Percentiles rank a stretch among this genome's conserved stretches.
Conservation (phyloP, 2,329 filamentous ascomycete genomes). For the Xylariaceae sp. region DNA sequence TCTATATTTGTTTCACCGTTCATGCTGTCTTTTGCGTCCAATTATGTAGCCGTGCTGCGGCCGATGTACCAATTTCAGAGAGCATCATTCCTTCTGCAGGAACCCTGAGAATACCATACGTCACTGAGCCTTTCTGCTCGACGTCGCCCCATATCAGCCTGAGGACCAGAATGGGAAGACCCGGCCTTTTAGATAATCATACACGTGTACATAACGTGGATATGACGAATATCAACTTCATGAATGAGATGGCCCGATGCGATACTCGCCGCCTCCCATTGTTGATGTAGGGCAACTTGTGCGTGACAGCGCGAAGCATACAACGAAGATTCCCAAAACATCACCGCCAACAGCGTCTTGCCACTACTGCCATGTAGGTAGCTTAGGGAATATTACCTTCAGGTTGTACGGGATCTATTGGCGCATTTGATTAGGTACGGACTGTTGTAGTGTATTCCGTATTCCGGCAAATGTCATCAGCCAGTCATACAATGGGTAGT, state of each 20-base stretch:
- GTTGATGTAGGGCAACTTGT: neutral
- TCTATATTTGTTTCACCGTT: neutral
- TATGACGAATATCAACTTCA: neutral
- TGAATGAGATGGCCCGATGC: neutral
- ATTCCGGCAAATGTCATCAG: neutral
- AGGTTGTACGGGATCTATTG: neutral
- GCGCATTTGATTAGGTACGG: neutral
- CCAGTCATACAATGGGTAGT: neutral
- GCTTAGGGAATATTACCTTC: neutral
- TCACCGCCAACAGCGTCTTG: neutral
- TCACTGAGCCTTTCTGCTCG: slow-evolving; percentile 1
- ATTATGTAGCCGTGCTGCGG: slow-evolving; percentile 11
- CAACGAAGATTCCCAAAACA: neutral
- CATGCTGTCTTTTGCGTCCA: slow-evolving; percentile 1
- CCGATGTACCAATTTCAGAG: slow-evolving; percentile 4
- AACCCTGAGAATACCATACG: slow-evolving; percentile 8
- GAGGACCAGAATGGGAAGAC: neutral
- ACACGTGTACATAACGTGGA: neutral
- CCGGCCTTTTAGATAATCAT: neutral
- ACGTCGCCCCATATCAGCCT: slow-evolving; percentile 3
- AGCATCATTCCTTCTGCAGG: slow-evolving; percentile 13
- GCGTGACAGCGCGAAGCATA: neutral
- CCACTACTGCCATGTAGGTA: neutral
- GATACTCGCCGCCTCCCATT: neutral
- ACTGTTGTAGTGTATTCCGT: neutral